Percentiles rank a stretch among this genome's conserved stretches.
These are phyloP conservation scores for Phytopythium aichiense DNA, from an alignment of 352 stramenopile genomes.

Conservation along the genomic window DNA sequence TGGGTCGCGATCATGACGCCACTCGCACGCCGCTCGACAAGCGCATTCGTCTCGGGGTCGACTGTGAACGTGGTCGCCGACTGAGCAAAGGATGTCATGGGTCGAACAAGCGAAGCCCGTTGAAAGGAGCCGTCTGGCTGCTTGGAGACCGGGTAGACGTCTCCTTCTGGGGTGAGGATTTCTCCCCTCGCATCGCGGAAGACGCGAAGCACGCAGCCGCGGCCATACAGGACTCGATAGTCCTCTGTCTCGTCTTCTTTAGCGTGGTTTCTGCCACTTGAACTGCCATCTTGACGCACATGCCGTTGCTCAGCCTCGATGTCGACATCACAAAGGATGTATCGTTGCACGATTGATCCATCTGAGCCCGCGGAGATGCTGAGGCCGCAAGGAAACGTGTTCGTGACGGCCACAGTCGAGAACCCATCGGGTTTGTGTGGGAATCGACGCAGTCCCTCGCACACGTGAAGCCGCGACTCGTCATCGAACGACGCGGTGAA, in stretches of 20 bases:
- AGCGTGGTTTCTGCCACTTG: background rate
- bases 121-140: background rate
- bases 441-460: constrained; percentile 19
- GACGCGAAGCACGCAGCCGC: constrained; percentile 50
- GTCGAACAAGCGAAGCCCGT: background rate
- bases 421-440: constrained; percentile 50
- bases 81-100: background rate
- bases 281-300: background rate
- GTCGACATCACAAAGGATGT: constrained; percentile 4
- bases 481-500: constrained; percentile 62
- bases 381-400: constrained; percentile 50
- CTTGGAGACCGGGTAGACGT: constrained; percentile 14
- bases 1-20: constrained; percentile 63
- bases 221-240: constrained; percentile 53
- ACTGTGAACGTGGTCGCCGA: constrained; percentile 29
- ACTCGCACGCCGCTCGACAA: constrained; percentile 43
- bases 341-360: constrained; percentile 48
- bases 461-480: constrained; percentile 40
- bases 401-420: constrained; percentile 31
- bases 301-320: background rate
- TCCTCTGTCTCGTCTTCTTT: constrained; percentile 15
- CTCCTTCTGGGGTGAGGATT: constrained; percentile 51
- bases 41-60: constrained; percentile 64
- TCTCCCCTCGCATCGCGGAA: constrained; percentile 27
- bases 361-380: constrained; percentile 54